Evolutionary conservation across 1,284 basidiomycete species (phyloP), one percentile per base, ranked within the genome.

Genomic region (Ganoderma multipileum): DNA sequence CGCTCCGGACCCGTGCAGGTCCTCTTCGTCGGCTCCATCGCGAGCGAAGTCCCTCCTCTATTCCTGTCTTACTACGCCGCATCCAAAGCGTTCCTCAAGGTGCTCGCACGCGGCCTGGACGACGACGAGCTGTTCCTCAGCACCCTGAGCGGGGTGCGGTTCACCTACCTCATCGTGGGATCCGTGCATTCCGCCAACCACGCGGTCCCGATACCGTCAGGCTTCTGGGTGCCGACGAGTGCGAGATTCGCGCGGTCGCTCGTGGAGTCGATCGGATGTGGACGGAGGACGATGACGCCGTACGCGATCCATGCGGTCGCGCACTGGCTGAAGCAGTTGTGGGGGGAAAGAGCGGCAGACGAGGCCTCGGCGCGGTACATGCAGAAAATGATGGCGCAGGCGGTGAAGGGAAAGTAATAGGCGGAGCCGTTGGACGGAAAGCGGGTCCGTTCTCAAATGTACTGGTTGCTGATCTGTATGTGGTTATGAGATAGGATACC

Each of bases 1-100:
- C 44, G 62, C 42, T 61, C 65, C 38, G 75, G 75, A 5, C 77
- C 77, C 42, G 74, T 75, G 28, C 64, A 72, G 62, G 74, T 76
- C 28, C 65, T 73, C 8, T 77, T 76, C 74, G 68, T 75, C 38
- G 76, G 77, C 63, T 78, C 77, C 20, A 61, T 68, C 58, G 73
- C 74, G 1, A 67, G 61, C 41, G 74, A 76, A 62, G 61, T 73
- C 63, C 64, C 63, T 26, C 73, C 75, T 11, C 70, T 73, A 16
- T 75, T 74, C 6, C 71, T 77, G 57, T 36, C 72, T 20, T 67
- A 73, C 42, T 78, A 77, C 70, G 73, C 74, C 41, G 69, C 73
- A 20, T 71, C 74, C 20, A 77, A 78, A 66, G 61, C 67, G 2
- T 77, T 76, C 74, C 69, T 78, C 55, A 42, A 72, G 58, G 72